Percentiles rank a stretch among this genome's conserved stretches.
Conservation (phyloP, 148 eudicot species). For the Arctostaphylos glauca region DNA sequence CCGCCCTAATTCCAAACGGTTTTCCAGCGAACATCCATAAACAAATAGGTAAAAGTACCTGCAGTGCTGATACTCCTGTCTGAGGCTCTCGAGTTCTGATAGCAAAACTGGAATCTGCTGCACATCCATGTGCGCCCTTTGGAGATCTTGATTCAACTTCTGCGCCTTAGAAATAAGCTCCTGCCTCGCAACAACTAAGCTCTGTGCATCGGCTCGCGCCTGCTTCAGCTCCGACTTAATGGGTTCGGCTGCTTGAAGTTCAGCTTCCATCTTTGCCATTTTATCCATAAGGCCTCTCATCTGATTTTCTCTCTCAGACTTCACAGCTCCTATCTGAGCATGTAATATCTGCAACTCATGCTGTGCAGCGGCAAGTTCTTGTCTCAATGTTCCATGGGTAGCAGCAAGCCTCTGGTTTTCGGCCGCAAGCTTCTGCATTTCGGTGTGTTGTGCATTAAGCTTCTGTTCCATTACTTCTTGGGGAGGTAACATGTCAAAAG, state of each 20-base stretch:
- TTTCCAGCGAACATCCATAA: background rate
- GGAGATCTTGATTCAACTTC: slow-evolving; percentile 60
- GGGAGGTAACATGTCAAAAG: slow-evolving; percentile 75
- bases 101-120: slow-evolving; percentile 72
- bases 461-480: slow-evolving; percentile 89
- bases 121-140: slow-evolving; percentile 61
- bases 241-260: slow-evolving; percentile 60
- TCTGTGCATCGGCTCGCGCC: slow-evolving; percentile 79
- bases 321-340: slow-evolving; percentile 55
- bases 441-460: slow-evolving; percentile 72
- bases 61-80: slow-evolving; percentile 91
- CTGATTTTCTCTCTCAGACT: slow-evolving; percentile 80
- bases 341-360: slow-evolving; percentile 76
- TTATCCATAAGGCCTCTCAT: slow-evolving; percentile 60
- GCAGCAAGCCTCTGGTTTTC: slow-evolving; percentile 96
- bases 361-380: slow-evolving; percentile 84
- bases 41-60: slow-evolving; percentile 43
- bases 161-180: slow-evolving; percentile 74
- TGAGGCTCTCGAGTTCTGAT: slow-evolving; percentile 73
- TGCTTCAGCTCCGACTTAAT: slow-evolving; percentile 76
- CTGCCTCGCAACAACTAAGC: slow-evolving; percentile 72
- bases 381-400: slow-evolving; percentile 82
- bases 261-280: slow-evolving; percentile 73
- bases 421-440: slow-evolving; percentile 75
- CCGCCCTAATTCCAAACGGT: background rate